A percentile compares a stretch with the other conserved stretches of the same genome.
Evolutionary conservation across 2,329 filamentous ascomycete species (phyloP).

Genomic region (Sclerotinia glacialis): DNA sequence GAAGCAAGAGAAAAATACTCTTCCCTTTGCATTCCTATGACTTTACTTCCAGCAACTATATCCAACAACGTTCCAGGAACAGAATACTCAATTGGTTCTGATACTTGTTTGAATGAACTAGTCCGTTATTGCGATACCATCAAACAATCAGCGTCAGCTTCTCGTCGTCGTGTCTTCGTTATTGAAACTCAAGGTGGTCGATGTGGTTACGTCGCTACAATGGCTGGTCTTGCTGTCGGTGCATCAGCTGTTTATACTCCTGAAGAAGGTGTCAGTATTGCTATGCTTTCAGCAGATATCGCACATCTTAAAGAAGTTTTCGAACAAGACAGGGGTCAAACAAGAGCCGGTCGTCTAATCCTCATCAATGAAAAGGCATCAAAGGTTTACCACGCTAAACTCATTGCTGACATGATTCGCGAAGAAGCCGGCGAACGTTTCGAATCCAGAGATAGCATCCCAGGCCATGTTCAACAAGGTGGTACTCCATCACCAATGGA

Average conservation of each 20-base stretch:
- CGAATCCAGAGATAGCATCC: conserved; percentile 86
- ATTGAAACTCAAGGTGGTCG: conserved; percentile 96
- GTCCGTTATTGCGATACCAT: conserved; percentile 97
- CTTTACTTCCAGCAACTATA: conserved; percentile 90
- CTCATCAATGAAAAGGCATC: conserved; percentile 96
- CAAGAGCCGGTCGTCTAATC: conserved; percentile 86
- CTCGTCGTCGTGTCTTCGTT: conserved; percentile 89
- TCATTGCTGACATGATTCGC: conserved; percentile 93
- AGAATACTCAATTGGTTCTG: conserved; percentile 93
- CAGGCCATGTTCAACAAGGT: conserved; percentile 92
- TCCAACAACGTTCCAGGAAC: conserved; percentile 98
- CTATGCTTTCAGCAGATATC: conserved; percentile 90
- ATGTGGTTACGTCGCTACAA: conserved; percentile 88
- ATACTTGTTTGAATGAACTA: conserved; percentile 93
- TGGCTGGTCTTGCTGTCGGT: conserved; percentile 87
- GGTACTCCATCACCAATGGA: conserved; percentile 95
- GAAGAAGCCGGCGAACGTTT: conserved; percentile 91
- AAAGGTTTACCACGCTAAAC: conserved; percentile 83
- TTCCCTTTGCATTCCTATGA: conserved; percentile 88
- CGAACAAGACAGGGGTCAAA: conserved; percentile 78
- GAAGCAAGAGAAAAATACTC: conserved; percentile 75
- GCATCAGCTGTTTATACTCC: conserved; percentile 94
- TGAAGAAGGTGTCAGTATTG: conserved; percentile 90
- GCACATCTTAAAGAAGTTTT: conserved; percentile 85
- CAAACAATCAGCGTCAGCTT: conserved; percentile 92